These are phyloP conservation scores for Trichosporon sp. DNA, from an alignment of 1,284 basidiomycete species.

Conservation along the genomic window DNA sequence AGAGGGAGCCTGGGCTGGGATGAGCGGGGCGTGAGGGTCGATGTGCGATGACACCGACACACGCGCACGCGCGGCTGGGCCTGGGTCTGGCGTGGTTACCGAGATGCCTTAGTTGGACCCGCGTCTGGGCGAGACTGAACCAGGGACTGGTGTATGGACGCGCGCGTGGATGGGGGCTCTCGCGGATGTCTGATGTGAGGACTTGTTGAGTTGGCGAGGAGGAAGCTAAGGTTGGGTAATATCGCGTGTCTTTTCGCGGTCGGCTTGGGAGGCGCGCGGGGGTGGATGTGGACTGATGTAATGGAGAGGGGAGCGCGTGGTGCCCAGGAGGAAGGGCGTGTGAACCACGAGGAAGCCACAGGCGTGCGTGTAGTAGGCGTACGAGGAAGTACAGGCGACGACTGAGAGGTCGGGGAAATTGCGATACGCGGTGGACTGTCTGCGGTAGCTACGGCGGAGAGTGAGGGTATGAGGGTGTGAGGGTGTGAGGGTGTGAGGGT, in stretches of 20 bases:
- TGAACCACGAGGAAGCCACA: background rate
- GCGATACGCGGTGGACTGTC: slow-evolving; percentile 5
- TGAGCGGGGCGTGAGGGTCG: slow-evolving; percentile 7
- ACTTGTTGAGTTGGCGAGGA: background rate
- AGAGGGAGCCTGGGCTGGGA: background rate
- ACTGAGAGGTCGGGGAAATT: background rate
- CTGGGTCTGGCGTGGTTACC: slow-evolving; percentile 6
- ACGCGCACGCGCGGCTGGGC: slow-evolving; percentile 14
- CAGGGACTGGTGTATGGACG: slow-evolving; percentile 1
- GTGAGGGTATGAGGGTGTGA: background rate
- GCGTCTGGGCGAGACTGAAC: slow-evolving; percentile 1
- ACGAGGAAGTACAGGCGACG: background rate
- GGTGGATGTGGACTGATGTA: slow-evolving; percentile 10
- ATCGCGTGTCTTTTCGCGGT: slow-evolving; percentile 16
- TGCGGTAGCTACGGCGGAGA: background rate
- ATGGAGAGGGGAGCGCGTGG: background rate
- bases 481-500: background rate
- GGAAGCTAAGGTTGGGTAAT: background rate
- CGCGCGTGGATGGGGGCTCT: slow-evolving; percentile 14
- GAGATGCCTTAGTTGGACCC: background rate
- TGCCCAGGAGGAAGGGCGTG: background rate
- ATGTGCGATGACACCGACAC: slow-evolving; percentile 17
- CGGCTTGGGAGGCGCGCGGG: background rate
- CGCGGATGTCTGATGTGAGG: slow-evolving; percentile 2
- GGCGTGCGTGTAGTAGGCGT: background rate